These are phyloP conservation scores for Benincasa hispida DNA, from an alignment of 306 rosid genomes.

Conservation along the genomic window DNA sequence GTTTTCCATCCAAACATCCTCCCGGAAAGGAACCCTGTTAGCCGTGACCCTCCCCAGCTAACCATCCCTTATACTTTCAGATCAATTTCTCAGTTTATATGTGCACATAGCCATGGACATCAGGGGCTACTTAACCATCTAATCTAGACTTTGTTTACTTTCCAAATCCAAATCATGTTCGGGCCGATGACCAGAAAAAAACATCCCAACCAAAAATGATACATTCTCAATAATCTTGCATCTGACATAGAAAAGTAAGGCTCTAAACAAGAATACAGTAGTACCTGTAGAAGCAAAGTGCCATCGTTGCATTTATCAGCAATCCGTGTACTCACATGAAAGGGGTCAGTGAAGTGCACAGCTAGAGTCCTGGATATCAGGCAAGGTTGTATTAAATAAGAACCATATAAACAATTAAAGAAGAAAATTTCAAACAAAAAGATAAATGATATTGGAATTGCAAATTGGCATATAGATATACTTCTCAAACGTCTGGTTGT, in stretches of 20 bases:
- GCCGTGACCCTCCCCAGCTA: not conserved
- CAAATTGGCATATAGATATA: conserved; percentile 10
- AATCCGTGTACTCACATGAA: conserved; percentile 67
- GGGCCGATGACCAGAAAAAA: not conserved
- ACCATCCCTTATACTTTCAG: not conserved
- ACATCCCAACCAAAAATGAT: not conserved
- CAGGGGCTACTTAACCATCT: not conserved
- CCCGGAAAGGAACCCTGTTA: not conserved
- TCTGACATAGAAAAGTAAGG: not conserved
- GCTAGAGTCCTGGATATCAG: conserved; percentile 75
- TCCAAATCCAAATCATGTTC: not conserved
- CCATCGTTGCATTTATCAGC: conserved; percentile 93
- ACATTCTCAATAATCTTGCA: not conserved
- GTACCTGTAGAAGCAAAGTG: conserved; percentile 88
- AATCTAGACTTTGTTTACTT: not conserved
- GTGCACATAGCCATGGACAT: not conserved
- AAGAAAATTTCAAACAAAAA: not conserved
- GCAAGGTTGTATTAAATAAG: conserved; percentile 8
- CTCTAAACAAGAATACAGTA: conserved; percentile 18
- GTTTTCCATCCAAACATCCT: not conserved
- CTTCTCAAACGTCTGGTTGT: conserved; percentile 90
- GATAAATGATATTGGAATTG: conserved; percentile 9
- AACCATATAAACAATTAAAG: not conserved
- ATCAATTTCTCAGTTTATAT: not conserved
- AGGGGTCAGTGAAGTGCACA: conserved; percentile 93